These are phyloP conservation scores for Lactarius tabidus DNA, from an alignment of 768 basidiomycete species.

Conservation along the genomic window DNA sequence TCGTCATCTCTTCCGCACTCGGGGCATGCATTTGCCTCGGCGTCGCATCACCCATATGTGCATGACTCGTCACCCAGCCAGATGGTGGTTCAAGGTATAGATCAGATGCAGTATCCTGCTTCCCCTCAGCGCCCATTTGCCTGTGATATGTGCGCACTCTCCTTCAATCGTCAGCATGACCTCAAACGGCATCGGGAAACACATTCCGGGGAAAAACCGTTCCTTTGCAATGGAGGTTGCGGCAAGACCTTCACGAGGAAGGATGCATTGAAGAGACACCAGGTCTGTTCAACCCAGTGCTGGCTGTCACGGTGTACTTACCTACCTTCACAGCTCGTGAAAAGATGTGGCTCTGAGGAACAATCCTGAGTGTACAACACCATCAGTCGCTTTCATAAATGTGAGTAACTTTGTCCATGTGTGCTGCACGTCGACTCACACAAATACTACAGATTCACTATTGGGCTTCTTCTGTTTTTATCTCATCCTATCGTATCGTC, in stretches of 20 bases:
- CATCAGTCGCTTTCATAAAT: conserved; percentile 12
- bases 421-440: conserved; percentile 11
- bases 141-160: conserved; percentile 61
- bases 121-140: conserved; percentile 40
- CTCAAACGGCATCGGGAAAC: conserved; percentile 81
- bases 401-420: conserved; percentile 1
- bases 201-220: conserved; percentile 83
- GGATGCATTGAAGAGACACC: conserved; percentile 82
- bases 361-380: conserved; percentile 30
- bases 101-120: conserved; percentile 35
- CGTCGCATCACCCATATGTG: conserved; percentile 13
- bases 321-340: conserved; percentile 53
- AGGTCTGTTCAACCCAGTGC: conserved; percentile 43
- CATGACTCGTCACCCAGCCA: conserved; percentile 25
- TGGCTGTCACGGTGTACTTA: not conserved
- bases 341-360: conserved; percentile 71
- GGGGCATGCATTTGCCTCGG: not conserved
- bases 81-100: conserved; percentile 25
- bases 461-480: not conserved
- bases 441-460: conserved; percentile 4
- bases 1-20: conserved; percentile 20
- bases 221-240: conserved; percentile 76
- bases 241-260: conserved; percentile 86
- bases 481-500: conserved; percentile 10
- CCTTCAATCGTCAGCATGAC: conserved; percentile 84